Conservation (phyloP, 768 basidiomycete species). For the Daedaleopsis nitida region DNA sequence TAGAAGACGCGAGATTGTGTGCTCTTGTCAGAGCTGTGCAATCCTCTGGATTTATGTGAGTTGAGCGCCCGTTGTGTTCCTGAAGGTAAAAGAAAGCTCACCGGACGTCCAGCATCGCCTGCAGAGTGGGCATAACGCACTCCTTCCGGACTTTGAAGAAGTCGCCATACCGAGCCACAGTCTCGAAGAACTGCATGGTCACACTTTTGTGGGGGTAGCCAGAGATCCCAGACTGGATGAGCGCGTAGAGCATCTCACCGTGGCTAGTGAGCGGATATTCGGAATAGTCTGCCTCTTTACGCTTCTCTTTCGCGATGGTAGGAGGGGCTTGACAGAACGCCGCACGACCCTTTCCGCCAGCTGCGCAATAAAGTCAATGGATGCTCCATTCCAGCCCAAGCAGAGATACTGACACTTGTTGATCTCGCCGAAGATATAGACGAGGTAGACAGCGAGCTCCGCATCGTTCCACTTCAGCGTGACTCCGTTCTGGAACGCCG, state of each 20-base stretch:
- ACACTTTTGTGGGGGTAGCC: conserved; percentile 84
- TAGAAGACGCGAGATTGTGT: conserved; percentile 85
- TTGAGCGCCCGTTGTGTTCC: not conserved
- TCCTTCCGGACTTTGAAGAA: conserved; percentile 95
- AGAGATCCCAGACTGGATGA: conserved; percentile 82
- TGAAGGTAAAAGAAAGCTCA: conserved; percentile 40
- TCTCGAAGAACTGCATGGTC: conserved; percentile 90
- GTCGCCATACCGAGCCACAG: conserved; percentile 87
- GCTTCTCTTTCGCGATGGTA: conserved; percentile 62
- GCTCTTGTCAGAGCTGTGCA: conserved; percentile 73
- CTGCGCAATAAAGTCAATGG: conserved; percentile 33
- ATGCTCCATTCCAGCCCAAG: not conserved
- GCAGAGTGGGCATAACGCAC: conserved; percentile 82
- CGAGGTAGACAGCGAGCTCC: conserved; percentile 90
- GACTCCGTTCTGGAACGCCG: conserved; percentile 63
- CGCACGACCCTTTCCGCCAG: conserved; percentile 76
- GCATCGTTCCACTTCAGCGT: conserved; percentile 88
- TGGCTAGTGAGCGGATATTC: conserved; percentile 85
- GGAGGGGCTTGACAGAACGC: conserved; percentile 86
- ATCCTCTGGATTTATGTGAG: conserved; percentile 54
- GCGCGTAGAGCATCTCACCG: conserved; percentile 85
- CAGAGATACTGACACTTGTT: conserved; percentile 67
- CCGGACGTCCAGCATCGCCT: conserved; percentile 86
- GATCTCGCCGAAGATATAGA: conserved; percentile 93
- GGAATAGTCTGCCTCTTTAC: conserved; percentile 70